A percentile compares a stretch with the other conserved stretches of the same genome.
phyloP scores from a whole-genome alignment of 1,139 yeast species.

The Yamadazyma triangularis region DNA sequence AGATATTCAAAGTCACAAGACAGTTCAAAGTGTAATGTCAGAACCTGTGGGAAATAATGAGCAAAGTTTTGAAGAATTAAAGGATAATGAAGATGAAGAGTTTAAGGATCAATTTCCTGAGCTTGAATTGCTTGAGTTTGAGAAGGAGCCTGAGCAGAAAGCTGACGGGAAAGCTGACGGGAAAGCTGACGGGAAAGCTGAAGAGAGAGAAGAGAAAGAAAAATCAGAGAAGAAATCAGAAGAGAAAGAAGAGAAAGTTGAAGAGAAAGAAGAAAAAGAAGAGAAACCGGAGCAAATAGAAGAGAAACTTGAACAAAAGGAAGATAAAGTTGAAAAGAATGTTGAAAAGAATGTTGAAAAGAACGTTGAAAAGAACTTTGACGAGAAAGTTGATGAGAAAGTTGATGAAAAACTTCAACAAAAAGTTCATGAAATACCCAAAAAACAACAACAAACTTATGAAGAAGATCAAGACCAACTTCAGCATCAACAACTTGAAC shows the following conservation, averaged over 20 bases:
- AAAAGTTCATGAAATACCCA: too few relatives aligned
- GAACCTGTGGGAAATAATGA: slow-evolving; percentile 6
- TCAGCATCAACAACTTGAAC: background rate
- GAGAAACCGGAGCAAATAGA: background rate
- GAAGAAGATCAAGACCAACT: slow-evolving; percentile 1
- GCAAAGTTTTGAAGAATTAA: too few relatives aligned
- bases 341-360: too few relatives aligned
- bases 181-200: background rate
- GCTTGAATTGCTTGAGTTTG: background rate
- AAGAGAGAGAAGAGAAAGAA: slow-evolving; percentile 1
- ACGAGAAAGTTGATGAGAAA: too few relatives aligned
- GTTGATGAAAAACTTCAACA: too few relatives aligned
- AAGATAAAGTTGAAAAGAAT: too few relatives aligned
- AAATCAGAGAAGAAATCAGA: background rate
- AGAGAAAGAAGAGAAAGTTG: background rate
- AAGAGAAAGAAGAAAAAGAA: background rate
- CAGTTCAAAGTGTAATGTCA: slow-evolving; percentile 13
- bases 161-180: too few relatives aligned
- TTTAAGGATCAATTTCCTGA: slow-evolving; percentile 1
- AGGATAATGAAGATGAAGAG: background rate
- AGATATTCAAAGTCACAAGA: slow-evolving; percentile 8
- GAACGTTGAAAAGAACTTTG: too few relatives aligned
- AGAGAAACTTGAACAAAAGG: background rate
- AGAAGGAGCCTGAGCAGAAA: too few relatives aligned
- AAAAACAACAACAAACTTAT: background rate